Percentiles rank a stretch among this genome's conserved stretches.
phyloP scores from a whole-genome alignment of 2,329 filamentous ascomycete species.

The Talaromyces sp. region DNA sequence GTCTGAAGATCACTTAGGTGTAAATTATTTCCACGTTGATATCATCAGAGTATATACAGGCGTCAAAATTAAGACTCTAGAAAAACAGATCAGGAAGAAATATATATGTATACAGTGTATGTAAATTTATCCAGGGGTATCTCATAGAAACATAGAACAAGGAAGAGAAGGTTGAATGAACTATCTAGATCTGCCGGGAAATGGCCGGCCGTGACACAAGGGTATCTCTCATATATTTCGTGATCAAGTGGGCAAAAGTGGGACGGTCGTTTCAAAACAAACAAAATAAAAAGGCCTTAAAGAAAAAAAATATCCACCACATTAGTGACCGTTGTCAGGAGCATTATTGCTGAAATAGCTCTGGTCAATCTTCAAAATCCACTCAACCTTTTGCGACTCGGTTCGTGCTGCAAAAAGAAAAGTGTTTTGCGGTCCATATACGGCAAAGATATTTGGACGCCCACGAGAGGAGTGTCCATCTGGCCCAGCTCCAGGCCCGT shows the following conservation, averaged over 20 bases:
- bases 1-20: no score
- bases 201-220: neutral
- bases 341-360: conserved; percentile 52
- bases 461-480: conserved; percentile 36
- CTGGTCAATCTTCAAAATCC: conserved; percentile 93
- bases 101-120: conserved; percentile 1
- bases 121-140: conserved; percentile 1
- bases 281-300: neutral
- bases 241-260: neutral
- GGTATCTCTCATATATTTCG: neutral
- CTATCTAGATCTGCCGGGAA: neutral
- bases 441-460: conserved; percentile 75
- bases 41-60: neutral
- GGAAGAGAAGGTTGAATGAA: conserved; percentile 4
- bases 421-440: conserved; percentile 91
- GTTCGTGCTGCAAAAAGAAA: conserved; percentile 88
- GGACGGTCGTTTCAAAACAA: neutral
- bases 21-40: no score
- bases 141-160: conserved; percentile 17
- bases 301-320: neutral
- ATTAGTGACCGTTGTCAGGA: conserved; percentile 14
- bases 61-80: neutral
- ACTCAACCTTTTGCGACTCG: conserved; percentile 90
- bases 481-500: conserved; percentile 44
- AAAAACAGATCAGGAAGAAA: neutral